phyloP scores from a whole-genome alignment of 2,329 filamentous ascomycete genomes.

The Ceratocystis variospora region DNA sequence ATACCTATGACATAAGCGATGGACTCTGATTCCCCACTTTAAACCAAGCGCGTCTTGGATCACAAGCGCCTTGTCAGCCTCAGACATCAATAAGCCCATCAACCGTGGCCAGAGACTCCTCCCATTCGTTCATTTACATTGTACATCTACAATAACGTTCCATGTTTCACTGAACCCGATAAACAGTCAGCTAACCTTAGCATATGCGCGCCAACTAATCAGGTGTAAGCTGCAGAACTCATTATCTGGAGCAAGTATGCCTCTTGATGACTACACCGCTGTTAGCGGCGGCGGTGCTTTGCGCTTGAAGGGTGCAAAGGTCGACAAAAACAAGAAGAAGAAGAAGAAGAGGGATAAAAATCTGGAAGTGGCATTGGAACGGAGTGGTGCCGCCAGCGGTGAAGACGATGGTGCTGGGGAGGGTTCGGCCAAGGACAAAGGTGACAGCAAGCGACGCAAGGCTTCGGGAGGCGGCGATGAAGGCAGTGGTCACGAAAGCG shows the following conservation, averaged over 20 bases:
- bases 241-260: conserved; percentile 35
- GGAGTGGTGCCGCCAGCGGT: not conserved
- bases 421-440: conserved; percentile 21
- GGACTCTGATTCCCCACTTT: not conserved
- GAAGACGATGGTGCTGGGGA: conserved; percentile 21
- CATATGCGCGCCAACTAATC: not conserved
- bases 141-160: not conserved
- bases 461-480: conserved; percentile 20
- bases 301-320: conserved; percentile 67
- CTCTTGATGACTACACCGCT: conserved; percentile 59
- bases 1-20: not conserved
- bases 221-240: not conserved
- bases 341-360: conserved; percentile 34
- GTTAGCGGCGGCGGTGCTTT: conserved; percentile 57
- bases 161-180: not conserved
- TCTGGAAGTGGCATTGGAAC: conserved; percentile 33
- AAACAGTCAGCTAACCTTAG: not conserved
- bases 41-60: not conserved
- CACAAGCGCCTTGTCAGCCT: not conserved
- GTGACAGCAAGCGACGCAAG: conserved; percentile 21
- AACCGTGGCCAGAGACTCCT: not conserved
- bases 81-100: not conserved
- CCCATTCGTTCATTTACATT: not conserved
- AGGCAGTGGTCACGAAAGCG: conserved; percentile 20
- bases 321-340: conserved; percentile 52